phyloP scores from a whole-genome alignment of 192 early-diverging fungal species.

The Backusella luteola region DNA sequence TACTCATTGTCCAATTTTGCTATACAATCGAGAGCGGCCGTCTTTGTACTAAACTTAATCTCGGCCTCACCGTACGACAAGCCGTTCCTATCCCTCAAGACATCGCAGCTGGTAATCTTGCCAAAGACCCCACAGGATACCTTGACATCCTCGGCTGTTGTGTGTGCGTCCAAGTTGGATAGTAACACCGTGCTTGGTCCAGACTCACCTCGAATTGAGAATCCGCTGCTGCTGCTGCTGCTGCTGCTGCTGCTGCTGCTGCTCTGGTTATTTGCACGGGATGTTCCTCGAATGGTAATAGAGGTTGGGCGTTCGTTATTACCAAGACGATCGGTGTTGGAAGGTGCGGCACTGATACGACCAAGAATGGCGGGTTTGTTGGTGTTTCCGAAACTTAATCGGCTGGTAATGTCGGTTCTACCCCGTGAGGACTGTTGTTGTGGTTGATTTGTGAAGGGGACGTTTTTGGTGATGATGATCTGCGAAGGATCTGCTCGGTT shows the following conservation, averaged over 20 bases:
- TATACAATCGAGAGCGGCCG: conserved; percentile 40
- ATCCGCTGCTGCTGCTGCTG: background rate
- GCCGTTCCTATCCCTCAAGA: conserved; percentile 31
- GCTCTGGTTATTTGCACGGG: background rate
- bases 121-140: conserved; percentile 38
- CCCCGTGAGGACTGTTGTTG: background rate
- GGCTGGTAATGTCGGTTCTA: background rate
- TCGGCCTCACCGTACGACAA: conserved; percentile 45
- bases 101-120: conserved; percentile 33
- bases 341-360: background rate
- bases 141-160: conserved; percentile 47
- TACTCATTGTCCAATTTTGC: conserved; percentile 43
- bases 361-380: background rate
- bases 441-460: background rate
- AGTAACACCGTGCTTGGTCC: conserved; percentile 48
- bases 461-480: conserved; percentile 29
- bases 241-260: background rate
- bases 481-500: conserved; percentile 16
- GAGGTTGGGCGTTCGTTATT: background rate
- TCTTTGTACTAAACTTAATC: conserved; percentile 43
- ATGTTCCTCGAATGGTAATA: background rate
- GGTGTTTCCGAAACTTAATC: background rate
- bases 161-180: conserved; percentile 45
- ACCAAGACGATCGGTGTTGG: background rate
- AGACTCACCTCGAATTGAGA: conserved; percentile 45